Base-by-base conservation (phyloP, 1,284 basidiomycete genomes). In the Microbotryum lychnidis-dioicae region DNA sequence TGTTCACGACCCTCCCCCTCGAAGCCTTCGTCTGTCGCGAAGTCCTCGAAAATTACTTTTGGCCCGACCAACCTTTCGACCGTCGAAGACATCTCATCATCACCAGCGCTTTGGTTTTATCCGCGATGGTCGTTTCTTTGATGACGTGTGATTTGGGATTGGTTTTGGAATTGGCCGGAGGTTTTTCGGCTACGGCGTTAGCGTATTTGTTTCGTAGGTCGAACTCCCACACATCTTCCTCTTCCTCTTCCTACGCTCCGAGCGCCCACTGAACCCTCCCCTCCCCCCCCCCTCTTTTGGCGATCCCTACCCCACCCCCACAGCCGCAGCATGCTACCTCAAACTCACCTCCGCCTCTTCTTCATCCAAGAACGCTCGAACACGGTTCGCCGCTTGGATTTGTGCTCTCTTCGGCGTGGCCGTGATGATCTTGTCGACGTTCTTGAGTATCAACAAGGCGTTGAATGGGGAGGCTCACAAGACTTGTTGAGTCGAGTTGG, bases 161-260 rank as follows among this genome's bases (percentile, higher is more conserved):
- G 46, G 96, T 97, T 77, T 84, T 99, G 46, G 96, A 98, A 77
- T 87, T 99, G 56, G 96, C 93, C 0, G 96, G 96, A 16, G 94
- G 94, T 2, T 83, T 93, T 21, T 91, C 89, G 29, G 94, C 94
- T 1, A 96, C 92, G 0, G 86, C 91, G 0, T 82, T 98, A 21
- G 94, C 94, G 0, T 98, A 88, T 78, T 91, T 97, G 70, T 80
- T 80, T 63, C 75, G 75, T 73, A 9, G 45, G 62, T 61, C 20
- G 14, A 1, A 25, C 6, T 7, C 8, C 6, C 8, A 25, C 8
- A 25, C 25, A 25, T 25, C 4, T 25, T 25, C 23, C 23, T 25
- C 4, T 25, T 25, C 25, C 25, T 25, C 25, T 25, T 25, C 25
- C 25, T 25, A 25, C 25, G 25, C 25, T 25, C 25, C 25, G 25